Percentiles rank a stretch among this genome's conserved stretches.
These are phyloP conservation scores for Bruguiera hainesii DNA, from an alignment of 441 rosid species.

Conservation along the genomic window DNA sequence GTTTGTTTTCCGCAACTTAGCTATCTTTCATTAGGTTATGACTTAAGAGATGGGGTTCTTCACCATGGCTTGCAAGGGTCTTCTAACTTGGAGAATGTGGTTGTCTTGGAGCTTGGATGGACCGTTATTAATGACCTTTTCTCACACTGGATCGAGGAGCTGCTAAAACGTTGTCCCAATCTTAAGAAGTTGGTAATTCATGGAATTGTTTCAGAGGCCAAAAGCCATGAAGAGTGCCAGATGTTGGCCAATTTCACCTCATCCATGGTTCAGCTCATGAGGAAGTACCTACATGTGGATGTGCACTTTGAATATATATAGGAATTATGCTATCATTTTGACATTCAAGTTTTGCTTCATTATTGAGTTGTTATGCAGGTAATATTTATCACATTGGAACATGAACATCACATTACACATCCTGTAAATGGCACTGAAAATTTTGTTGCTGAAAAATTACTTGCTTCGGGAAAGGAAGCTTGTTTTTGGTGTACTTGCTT, in stretches of 20 bases:
- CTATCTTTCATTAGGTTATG: slow-evolving; percentile 65
- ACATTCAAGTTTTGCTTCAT: slow-evolving; percentile 22
- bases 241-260: slow-evolving; percentile 63
- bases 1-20: slow-evolving; percentile 58
- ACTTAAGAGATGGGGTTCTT: slow-evolving; percentile 51
- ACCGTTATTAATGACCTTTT: slow-evolving; percentile 54
- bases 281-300: slow-evolving; percentile 63
- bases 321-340: slow-evolving; percentile 15
- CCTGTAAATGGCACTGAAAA: slow-evolving; percentile 16
- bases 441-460: slow-evolving; percentile 8
- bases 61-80: slow-evolving; percentile 62
- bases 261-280: slow-evolving; percentile 65
- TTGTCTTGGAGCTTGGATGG: slow-evolving; percentile 78
- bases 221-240: slow-evolving; percentile 60
- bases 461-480: slow-evolving; percentile 10
- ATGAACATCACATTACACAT: not conserved
- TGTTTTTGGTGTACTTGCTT: slow-evolving; percentile 3
- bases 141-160: slow-evolving; percentile 60
- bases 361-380: slow-evolving; percentile 22
- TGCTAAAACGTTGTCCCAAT: slow-evolving; percentile 62
- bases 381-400: slow-evolving; percentile 16
- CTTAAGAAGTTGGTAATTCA: slow-evolving; percentile 58
- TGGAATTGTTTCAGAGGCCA: slow-evolving; percentile 70
- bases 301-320: slow-evolving; percentile 66
- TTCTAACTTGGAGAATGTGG: slow-evolving; percentile 49